Percentiles rank a stretch among this genome's conserved stretches.
Conservation (phyloP, 805 yeast species). For the Isabelozyma pseudorhagii region DNA sequence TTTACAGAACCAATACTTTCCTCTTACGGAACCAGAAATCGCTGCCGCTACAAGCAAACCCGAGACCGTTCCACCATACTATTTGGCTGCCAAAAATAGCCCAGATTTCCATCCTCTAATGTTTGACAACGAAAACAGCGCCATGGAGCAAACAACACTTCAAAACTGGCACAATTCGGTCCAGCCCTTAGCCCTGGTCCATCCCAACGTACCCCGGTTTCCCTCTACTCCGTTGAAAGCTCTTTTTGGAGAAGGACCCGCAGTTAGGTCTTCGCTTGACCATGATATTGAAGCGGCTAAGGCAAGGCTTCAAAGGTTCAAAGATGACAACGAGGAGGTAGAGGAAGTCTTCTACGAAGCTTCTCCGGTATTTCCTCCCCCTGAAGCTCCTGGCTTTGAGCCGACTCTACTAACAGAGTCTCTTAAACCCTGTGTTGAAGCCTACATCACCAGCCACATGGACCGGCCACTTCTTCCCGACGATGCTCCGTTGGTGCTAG, state of each 20-base stretch:
- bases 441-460: slow-evolving; percentile 9
- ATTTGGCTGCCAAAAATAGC: neutral
- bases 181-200: neutral
- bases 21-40: too few species aligned
- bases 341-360: slow-evolving; percentile 12
- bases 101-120: neutral
- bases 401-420: slow-evolving; percentile 7
- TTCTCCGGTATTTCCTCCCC: slow-evolving; percentile 8
- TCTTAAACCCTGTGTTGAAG: slow-evolving; percentile 7
- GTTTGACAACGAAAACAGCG: neutral
- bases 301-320: neutral
- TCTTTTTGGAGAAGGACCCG: neutral
- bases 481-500: slow-evolving; percentile 4
- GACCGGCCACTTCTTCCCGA: slow-evolving; percentile 6
- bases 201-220: neutral
- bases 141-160: neutral
- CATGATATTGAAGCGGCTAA: neutral
- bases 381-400: slow-evolving; percentile 3
- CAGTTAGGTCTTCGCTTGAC: neutral
- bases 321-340: neutral
- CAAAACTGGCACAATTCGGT: neutral
- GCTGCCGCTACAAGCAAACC: too few species aligned
- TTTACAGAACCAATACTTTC: too few species aligned
- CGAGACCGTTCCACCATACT: too few species aligned
- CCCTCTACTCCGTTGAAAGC: neutral